Evolutionary conservation across 306 rosid genomes (phyloP), one percentile per base, ranked within the genome.

Genomic region (Castanospermum australe): DNA sequence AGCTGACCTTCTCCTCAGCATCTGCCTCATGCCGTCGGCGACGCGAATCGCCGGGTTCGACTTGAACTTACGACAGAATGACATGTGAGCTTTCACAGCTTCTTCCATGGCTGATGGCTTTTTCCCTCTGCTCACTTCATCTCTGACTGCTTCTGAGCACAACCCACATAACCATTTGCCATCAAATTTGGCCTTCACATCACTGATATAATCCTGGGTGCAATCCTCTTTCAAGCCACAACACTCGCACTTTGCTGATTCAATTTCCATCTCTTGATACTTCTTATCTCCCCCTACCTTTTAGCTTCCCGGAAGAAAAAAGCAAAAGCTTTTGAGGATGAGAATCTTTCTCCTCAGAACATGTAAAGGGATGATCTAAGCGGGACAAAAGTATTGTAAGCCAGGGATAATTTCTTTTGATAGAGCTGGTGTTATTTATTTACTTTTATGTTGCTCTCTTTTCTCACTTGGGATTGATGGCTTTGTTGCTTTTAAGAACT

Each of bases 81-180:
- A 91, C 94, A 90, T 91, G 92, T 92, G 98, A 75, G 98, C 97
- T 55, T 88, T 88, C 52, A 95, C 87, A 28, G 97, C 99, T 81
- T 92, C 99, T 39, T 92, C 97, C 85, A 87, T 84, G 1, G 81
- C 81, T 3, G 76, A 81, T 13, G 78, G 76, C 63, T 35, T 87
- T 25, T 92, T 89, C 12, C 81, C 90, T 76, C 90, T 84, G 80
- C 63, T 87, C 28, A 89, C 85, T 71, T 94, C 97, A 25, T 94
- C 95, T 72, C 93, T 87, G 0, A 94, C 99, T 10, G 97, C 99
- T 79, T 94, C 97, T 47, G 97, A 92, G 82, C 99, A 94, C 79
- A 94, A 71, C 81, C 99, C 99, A 88, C 99, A 94, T 0, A 94
- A 83, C 97, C 97, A 94, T 89, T 91, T 92, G 0, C 90, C 95